phyloP scores from a whole-genome alignment of 805 yeast species.

The Yarrowia hollandica region DNA sequence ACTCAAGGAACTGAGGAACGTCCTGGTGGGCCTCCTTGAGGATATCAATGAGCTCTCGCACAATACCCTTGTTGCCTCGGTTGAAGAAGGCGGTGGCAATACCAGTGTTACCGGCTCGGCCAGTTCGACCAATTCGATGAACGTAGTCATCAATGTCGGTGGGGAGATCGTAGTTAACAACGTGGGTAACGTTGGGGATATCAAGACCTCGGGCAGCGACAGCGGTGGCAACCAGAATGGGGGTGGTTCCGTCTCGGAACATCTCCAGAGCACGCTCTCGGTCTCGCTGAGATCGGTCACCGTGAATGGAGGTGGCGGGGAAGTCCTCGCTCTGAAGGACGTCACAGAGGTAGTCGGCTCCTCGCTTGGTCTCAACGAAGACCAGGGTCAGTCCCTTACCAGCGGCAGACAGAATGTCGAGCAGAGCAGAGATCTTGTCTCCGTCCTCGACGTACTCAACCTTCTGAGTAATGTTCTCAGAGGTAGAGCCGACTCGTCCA shows the following conservation, averaged over 20 bases:
- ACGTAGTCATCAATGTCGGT: slow-evolving; percentile 97
- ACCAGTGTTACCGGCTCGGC: slow-evolving; percentile 99
- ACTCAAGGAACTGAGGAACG: slow-evolving; percentile 83
- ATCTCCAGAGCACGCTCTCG: slow-evolving; percentile 96
- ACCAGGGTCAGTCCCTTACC: slow-evolving; percentile 86
- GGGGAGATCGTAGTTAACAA: slow-evolving; percentile 95
- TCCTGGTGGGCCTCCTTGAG: slow-evolving; percentile 97
- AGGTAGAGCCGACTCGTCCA: slow-evolving; percentile 99
- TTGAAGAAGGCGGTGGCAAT: slow-evolving; percentile 97
- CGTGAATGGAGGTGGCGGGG: slow-evolving; percentile 98
- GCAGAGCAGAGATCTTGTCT: slow-evolving; percentile 86
- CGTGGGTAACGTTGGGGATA: slow-evolving; percentile 98
- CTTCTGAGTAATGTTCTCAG: slow-evolving; percentile 96
- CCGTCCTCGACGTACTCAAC: slow-evolving; percentile 87
- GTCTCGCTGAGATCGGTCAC: slow-evolving; percentile 97
- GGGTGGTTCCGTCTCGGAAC: slow-evolving; percentile 89
- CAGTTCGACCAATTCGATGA: slow-evolving; percentile 99
- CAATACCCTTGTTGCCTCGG: slow-evolving; percentile 89
- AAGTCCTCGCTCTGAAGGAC: slow-evolving; percentile 83
- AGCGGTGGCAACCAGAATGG: slow-evolving; percentile 97
- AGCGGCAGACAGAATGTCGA: slow-evolving; percentile 82
- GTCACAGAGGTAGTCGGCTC: slow-evolving; percentile 95
- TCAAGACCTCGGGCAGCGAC: slow-evolving; percentile 99
- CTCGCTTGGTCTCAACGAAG: slow-evolving; percentile 97
- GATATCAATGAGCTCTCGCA: slow-evolving; percentile 81